Evolutionary conservation across 805 yeast species (phyloP), one percentile per base, ranked within the genome.

Genomic region (Zygotorulaspora florentina): DNA sequence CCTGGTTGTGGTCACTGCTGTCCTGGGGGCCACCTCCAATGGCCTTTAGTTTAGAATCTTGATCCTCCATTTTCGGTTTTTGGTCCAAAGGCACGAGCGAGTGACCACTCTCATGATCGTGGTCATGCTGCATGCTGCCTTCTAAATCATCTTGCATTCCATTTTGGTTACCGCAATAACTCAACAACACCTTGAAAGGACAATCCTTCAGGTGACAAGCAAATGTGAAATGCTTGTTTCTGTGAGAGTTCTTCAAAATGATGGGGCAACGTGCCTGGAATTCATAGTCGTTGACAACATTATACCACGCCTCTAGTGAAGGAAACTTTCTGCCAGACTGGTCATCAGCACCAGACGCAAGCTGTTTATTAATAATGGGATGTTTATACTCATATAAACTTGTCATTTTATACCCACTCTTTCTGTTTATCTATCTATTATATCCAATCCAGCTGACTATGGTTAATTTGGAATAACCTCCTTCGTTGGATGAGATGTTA

Each of bases 261-360:
- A 64, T 61, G 2, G 69, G 69, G 35, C 66, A 62, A n/a, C 67
- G 40, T 3, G 67, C 61, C 43, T 65, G 66, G 41, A 58, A 64
- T 46, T 65, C 69, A 37, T 65, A 65, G 38, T 65, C 68, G 41
- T 64, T 62, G 31, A 65, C 59, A 28, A 61, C 67, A 40, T 61
- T 55, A 41, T 65, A 62, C 67, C 67, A 65, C 15, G 59, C 56
- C 18, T 60, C 61, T 36, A 65, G 45, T 35, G 61, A 61, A 2
- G 56, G 48, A 39, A 65, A 65, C 29, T 56, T 58, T 25, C 50
- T 53, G 15, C 59, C 59, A 17, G 53, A 31, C 15, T 44, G 47
- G 9, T 55, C 56, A 16, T 56, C 60, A 12, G 57, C 51, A 17
- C 57, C 54, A 9, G 56, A 39, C 11, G 59, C 63, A 40, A 64